phyloP scores from a whole-genome alignment of 805 yeast genomes.

The Sungouiella thailandica region DNA sequence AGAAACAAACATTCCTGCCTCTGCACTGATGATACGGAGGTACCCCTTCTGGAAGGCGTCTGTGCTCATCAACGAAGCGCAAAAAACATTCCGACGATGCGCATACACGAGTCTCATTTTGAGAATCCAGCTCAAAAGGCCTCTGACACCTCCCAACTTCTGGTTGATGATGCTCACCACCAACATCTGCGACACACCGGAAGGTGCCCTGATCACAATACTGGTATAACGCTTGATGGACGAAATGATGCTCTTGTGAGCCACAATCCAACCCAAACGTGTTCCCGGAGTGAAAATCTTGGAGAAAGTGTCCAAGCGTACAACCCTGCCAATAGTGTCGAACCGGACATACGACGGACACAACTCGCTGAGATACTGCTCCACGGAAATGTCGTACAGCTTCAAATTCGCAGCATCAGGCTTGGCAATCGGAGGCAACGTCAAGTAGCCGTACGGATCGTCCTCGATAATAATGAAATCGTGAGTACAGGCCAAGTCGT shows the following conservation, averaged over 20 bases:
- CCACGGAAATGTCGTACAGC: slow-evolving; percentile 5
- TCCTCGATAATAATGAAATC: slow-evolving; percentile 18
- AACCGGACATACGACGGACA: slow-evolving; percentile 13
- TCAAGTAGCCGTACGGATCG: slow-evolving; percentile 17
- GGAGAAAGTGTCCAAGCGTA: slow-evolving; percentile 16
- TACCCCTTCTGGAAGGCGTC: slow-evolving; percentile 16
- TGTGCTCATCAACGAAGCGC: slow-evolving; percentile 13
- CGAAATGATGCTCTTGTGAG: slow-evolving; percentile 12
- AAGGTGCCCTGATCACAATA: slow-evolving; percentile 15
- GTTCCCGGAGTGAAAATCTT: slow-evolving; percentile 18
- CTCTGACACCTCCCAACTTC: slow-evolving; percentile 19
- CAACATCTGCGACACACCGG: slow-evolving; percentile 16
- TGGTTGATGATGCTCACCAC: slow-evolving; percentile 14
- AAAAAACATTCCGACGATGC: slow-evolving; percentile 35
- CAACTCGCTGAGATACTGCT: slow-evolving; percentile 11
- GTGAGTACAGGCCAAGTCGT: slow-evolving; percentile 12
- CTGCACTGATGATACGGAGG: slow-evolving; percentile 17
- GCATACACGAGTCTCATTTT: slow-evolving; percentile 44
- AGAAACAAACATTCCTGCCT: slow-evolving; percentile 22
- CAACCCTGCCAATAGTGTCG: slow-evolving; percentile 14
- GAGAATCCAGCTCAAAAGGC: slow-evolving; percentile 46
- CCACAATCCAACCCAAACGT: slow-evolving; percentile 16
- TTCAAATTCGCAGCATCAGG: slow-evolving; percentile 4
- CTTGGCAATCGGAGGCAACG: slow-evolving; percentile 11
- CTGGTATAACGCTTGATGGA: slow-evolving; percentile 10